These are phyloP conservation scores for Fusarium setosum DNA, from an alignment of 2,329 filamentous ascomycete species.

Conservation along the genomic window DNA sequence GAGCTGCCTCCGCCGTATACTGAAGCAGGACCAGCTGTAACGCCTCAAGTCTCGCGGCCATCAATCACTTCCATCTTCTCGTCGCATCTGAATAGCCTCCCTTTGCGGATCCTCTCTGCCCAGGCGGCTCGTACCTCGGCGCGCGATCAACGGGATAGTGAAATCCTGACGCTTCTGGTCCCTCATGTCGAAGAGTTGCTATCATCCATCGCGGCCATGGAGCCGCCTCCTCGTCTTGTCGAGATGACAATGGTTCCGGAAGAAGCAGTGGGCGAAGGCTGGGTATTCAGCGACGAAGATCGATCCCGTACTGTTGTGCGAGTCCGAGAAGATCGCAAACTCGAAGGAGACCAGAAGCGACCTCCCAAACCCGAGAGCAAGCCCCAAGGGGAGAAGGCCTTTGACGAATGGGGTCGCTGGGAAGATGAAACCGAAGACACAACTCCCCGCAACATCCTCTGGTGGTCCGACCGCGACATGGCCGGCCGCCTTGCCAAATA, in stretches of 20 bases:
- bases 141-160: conserved; percentile 52
- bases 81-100: conserved; percentile 51
- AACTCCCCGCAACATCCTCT: conserved; percentile 43
- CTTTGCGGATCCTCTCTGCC: conserved; percentile 50
- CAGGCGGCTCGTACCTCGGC: conserved; percentile 48
- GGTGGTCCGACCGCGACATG: conserved; percentile 61
- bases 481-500: conserved; percentile 57
- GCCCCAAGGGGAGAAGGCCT: conserved; percentile 40
- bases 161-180: conserved; percentile 52
- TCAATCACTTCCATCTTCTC: conserved; percentile 46
- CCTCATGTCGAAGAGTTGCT: conserved; percentile 57
- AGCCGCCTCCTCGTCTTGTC: conserved; percentile 48
- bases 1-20: conserved; percentile 43
- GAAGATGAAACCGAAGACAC: conserved; percentile 37
- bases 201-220: conserved; percentile 48
- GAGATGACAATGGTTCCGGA: conserved; percentile 60
- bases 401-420: conserved; percentile 61
- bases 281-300: conserved; percentile 50
- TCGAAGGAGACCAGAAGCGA: conserved; percentile 15
- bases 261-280: conserved; percentile 50
- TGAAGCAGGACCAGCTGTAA: conserved; percentile 25
- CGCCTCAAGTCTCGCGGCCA: conserved; percentile 2
- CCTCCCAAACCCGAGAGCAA: background rate
- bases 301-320: conserved; percentile 47
- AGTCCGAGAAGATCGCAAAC: conserved; percentile 37